Percentiles rank a stretch among this genome's conserved stretches.
phyloP scores from a whole-genome alignment of 2,329 filamentous ascomycete species.

The Colletotrichum magnum region DNA sequence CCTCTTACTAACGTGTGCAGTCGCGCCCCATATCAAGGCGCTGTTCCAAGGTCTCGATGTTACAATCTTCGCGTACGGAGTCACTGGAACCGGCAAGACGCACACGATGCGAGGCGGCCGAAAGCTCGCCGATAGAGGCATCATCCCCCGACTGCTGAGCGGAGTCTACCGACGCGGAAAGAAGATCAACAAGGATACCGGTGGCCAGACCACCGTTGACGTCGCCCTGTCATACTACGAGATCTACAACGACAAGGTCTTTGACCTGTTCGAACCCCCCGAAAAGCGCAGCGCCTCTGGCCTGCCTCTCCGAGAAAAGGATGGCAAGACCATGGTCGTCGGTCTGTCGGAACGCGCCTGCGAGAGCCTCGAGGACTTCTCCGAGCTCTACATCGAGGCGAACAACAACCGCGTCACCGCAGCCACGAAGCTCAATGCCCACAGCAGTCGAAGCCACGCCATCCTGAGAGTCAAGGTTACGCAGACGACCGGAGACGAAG shows the following conservation, averaged over 20 bases:
- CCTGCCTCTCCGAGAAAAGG: conserved; percentile 86
- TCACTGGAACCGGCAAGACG: conserved; percentile 94
- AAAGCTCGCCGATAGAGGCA: conserved; percentile 86
- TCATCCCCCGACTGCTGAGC: conserved; percentile 88
- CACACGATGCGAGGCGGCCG: conserved; percentile 96
- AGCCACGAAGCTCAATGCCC: conserved; percentile 91
- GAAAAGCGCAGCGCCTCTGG: conserved; percentile 89
- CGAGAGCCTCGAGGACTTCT: conserved; percentile 89
- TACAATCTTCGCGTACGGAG: conserved; percentile 93
- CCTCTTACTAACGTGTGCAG: conserved; percentile 59
- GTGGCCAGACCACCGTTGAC: conserved; percentile 77
- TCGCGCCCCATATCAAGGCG: conserved; percentile 90
- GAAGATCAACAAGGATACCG: conserved; percentile 86
- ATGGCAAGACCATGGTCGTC: conserved; percentile 88
- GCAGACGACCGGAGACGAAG: conserved; percentile 78
- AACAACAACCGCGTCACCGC: conserved; percentile 93
- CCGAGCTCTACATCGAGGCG: conserved; percentile 89
- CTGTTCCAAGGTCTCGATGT: conserved; percentile 91
- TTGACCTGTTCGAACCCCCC: conserved; percentile 87
- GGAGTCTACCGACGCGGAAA: conserved; percentile 87
- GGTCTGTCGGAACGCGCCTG: conserved; percentile 88
- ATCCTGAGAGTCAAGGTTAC: conserved; percentile 92
- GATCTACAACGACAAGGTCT: conserved; percentile 97
- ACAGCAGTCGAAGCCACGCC: conserved; percentile 91
- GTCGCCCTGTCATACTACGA: conserved; percentile 93